A percentile compares a stretch with the other conserved stretches of the same genome.
These are phyloP conservation scores for Pulveroboletus ravenelii DNA, from an alignment of 768 basidiomycete genomes.

Conservation along the genomic window DNA sequence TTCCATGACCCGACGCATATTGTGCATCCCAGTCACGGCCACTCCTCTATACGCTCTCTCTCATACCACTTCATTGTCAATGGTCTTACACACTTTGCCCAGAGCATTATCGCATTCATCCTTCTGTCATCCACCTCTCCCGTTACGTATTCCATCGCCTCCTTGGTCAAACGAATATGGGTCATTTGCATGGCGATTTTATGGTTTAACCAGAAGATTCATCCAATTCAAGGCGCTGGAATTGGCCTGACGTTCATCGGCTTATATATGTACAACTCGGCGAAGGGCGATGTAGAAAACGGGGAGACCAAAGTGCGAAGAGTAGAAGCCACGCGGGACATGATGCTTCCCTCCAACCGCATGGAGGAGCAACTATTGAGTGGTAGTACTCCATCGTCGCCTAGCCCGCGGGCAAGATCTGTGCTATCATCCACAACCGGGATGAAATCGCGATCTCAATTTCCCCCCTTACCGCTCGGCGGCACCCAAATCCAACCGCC, in stretches of 20 bases:
- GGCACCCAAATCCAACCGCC: neutral
- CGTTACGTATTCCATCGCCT: constrained; percentile 98
- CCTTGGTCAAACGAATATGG: constrained; percentile 93
- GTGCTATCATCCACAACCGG: constrained; percentile 23
- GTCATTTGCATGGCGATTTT: constrained; percentile 97
- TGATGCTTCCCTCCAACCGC: constrained; percentile 66
- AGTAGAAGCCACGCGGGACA: constrained; percentile 64
- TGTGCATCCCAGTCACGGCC: constrained; percentile 43
- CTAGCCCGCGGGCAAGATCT: constrained; percentile 1
- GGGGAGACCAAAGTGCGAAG: constrained; percentile 86
- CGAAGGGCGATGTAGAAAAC: constrained; percentile 87
- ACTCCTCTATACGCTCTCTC: constrained; percentile 56
- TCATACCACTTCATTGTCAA: constrained; percentile 86
- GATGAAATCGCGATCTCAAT: constrained; percentile 19
- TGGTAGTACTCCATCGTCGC: constrained; percentile 33
- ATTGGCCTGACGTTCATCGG: constrained; percentile 87
- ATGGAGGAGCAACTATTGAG: constrained; percentile 50
- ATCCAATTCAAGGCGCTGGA: constrained; percentile 82
- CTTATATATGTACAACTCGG: constrained; percentile 92
- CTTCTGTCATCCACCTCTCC: constrained; percentile 95
- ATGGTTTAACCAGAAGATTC: constrained; percentile 90
- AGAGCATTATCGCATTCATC: constrained; percentile 97
- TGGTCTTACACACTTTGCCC: constrained; percentile 92
- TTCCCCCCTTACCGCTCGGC: constrained; percentile 2
- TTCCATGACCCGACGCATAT: constrained; percentile 38